Conservation (phyloP, 2,329 filamentous ascomycete genomes). For the Drechslerella stenobrocha region DNA sequence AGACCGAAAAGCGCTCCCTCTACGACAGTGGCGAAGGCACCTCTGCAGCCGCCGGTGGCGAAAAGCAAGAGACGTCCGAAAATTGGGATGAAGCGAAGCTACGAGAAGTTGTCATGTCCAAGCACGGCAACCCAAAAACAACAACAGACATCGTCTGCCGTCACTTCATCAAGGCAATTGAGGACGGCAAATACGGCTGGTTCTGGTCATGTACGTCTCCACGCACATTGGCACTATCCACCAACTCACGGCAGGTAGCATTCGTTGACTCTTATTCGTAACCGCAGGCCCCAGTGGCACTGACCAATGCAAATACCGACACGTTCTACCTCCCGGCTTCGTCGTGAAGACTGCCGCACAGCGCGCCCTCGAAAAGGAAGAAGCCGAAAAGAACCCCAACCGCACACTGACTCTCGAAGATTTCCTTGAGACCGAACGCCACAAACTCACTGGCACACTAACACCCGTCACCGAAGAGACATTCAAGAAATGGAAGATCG, state of each 20-base stretch:
- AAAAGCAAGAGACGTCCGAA: slow-evolving; percentile 88
- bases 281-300: slow-evolving; percentile 73
- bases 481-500: slow-evolving; percentile 97
- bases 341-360: slow-evolving; percentile 98
- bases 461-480: slow-evolving; percentile 91
- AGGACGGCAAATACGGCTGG: slow-evolving; percentile 99
- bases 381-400: slow-evolving; percentile 92
- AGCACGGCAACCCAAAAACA: slow-evolving; percentile 95
- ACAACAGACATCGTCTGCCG: slow-evolving; percentile 99
- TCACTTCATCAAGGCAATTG: slow-evolving; percentile 93
- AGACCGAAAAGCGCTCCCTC: slow-evolving; percentile 86
- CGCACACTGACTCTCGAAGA: slow-evolving; percentile 95
- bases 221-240: not conserved
- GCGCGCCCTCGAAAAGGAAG: slow-evolving; percentile 87
- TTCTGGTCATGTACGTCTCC: slow-evolving; percentile 77
- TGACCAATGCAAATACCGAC: slow-evolving; percentile 98
- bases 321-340: slow-evolving; percentile 94
- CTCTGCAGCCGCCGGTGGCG: slow-evolving; percentile 68
- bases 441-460: slow-evolving; percentile 87
- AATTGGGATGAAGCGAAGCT: slow-evolving; percentile 98
- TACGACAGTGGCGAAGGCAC: slow-evolving; percentile 83
- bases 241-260: not conserved
- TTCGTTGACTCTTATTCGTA: not conserved
- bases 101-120: slow-evolving; percentile 83
- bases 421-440: slow-evolving; percentile 92